Evolutionary conservation across 495 filamentous ascomycete species (phyloP).

Genomic region (Xylona heveae): DNA sequence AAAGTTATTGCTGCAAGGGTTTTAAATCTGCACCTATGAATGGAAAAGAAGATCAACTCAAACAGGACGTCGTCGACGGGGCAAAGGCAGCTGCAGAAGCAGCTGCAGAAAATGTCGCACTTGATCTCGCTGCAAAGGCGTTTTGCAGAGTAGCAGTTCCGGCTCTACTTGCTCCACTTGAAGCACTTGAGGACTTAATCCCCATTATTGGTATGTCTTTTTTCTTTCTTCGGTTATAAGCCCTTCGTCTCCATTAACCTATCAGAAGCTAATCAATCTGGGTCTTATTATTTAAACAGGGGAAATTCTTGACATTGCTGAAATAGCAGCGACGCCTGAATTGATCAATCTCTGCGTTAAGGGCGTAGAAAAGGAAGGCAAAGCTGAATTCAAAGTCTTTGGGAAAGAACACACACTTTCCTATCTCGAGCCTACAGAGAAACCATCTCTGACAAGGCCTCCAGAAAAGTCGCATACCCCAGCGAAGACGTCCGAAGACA

Average conservation of each 20-base stretch:
- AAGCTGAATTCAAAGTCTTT: conserved; percentile 11
- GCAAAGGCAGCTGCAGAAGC: conserved; percentile 10
- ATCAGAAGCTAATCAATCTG: conserved; percentile 1
- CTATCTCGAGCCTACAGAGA: conserved; percentile 4
- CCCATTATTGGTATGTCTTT: conserved; percentile 9
- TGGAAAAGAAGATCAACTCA: conserved; percentile 5
- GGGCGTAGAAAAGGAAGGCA: conserved; percentile 11
- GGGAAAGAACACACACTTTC: conserved; percentile 10
- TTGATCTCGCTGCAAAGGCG: conserved; percentile 13
- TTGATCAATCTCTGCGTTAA: conserved; percentile 10
- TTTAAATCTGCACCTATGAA: conserved; percentile 9
- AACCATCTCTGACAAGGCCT: conserved; percentile 5
- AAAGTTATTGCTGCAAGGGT: conserved; percentile 12
- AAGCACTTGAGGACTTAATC: conserved; percentile 11
- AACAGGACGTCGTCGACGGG: conserved; percentile 7
- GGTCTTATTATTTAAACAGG: conserved; percentile 1
- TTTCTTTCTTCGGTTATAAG: neutral
- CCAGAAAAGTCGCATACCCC: conserved; percentile 6
- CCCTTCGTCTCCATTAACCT: neutral
- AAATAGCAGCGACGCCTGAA: conserved; percentile 9
- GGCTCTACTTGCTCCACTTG: conserved; percentile 10
- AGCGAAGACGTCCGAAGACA: conserved; percentile 5
- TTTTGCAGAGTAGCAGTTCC: conserved; percentile 13
- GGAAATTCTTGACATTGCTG: conserved; percentile 6
- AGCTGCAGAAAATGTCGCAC: conserved; percentile 9